Evolutionary conservation across 306 rosid genomes (phyloP).

Genomic region (Benincasa hispida): DNA sequence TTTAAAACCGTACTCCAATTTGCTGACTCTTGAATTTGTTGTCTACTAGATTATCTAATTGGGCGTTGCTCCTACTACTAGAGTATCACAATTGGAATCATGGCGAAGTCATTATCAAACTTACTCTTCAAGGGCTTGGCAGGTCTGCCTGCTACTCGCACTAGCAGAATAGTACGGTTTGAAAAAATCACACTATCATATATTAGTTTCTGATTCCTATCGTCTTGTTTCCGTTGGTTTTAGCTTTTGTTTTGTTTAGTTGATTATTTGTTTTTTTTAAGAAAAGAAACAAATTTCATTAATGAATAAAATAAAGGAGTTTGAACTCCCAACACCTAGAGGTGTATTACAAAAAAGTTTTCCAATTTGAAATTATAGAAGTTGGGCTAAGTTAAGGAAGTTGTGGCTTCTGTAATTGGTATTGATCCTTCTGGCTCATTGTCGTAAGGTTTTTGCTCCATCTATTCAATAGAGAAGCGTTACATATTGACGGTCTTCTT

Average conservation of each 20-base stretch:
- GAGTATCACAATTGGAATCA: not conserved
- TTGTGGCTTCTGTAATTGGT: no score
- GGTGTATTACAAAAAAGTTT: not conserved
- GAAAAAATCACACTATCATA: not conserved
- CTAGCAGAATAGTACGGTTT: slow-evolving; percentile 20
- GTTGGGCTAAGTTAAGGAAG: no score
- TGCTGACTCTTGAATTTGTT: not conserved
- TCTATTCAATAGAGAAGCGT: no score
- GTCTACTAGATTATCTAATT: not conserved
- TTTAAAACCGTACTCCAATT: not conserved
- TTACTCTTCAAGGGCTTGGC: slow-evolving; percentile 24
- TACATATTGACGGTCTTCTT: no score
- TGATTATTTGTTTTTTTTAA: not conserved
- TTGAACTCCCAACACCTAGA: not conserved
- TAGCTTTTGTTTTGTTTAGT: not conserved
- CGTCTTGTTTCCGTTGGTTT: not conserved
- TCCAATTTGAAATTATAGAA: not conserved
- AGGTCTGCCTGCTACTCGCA: slow-evolving; percentile 16
- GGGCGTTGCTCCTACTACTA: not conserved
- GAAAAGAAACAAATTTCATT: not conserved
- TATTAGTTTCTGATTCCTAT: not conserved
- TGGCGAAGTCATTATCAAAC: slow-evolving; percentile 29
- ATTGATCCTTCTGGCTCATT: no score
- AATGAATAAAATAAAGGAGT: not conserved
- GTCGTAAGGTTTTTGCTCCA: no score